Conservation (phyloP, 129 eudicot species). For the carrot (Daucus carota) region DH1_v3.0 NC_030384.2:28176001-28176500, state of each 20-base stretch:
- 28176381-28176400: conserved; percentile 64
- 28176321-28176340: conserved; percentile 65
- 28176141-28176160: conserved; percentile 41
- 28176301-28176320: not conserved
- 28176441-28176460: conserved; percentile 43
- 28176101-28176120: conserved; percentile 43
- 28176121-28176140: conserved; percentile 48
- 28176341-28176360: conserved; percentile 65
- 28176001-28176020: conserved; percentile 68
- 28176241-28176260: not conserved
- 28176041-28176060: conserved; percentile 53
- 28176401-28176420: conserved; percentile 77
- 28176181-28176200: conserved; percentile 53
- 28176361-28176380: conserved; percentile 50
- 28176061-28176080: conserved; percentile 45
- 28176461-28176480: too few species aligned
- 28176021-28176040: conserved; percentile 67
- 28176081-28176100: conserved; percentile 46
- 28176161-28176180: conserved; percentile 46
- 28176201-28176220: conserved; percentile 56
- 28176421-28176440: conserved; percentile 47
- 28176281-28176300: not conserved
- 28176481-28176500: too few species aligned
- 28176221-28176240: conserved; percentile 12
- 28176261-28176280: not conserved